These are phyloP conservation scores for Cyanidioschyzon merolae DNA, from an alignment of 23 red algal species.

Conservation along the genomic window DNA sequence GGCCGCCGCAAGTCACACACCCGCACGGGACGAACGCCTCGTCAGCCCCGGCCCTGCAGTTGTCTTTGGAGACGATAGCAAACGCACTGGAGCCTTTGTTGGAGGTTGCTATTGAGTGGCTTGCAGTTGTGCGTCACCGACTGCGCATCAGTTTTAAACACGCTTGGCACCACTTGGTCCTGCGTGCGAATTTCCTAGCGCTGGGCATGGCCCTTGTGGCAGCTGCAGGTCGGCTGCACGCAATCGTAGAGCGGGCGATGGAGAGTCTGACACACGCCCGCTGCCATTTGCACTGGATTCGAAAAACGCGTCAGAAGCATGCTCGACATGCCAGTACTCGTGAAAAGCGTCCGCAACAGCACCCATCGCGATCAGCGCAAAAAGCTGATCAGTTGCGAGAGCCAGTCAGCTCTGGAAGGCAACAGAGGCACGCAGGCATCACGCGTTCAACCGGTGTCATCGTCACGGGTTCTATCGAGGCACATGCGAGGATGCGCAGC, in stretches of 20 bases:
- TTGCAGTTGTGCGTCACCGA: neutral
- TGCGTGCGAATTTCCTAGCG: neutral
- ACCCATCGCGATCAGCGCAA: neutral
- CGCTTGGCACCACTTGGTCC: neutral
- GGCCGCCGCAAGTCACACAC: neutral
- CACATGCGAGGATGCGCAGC: too few relatives aligned
- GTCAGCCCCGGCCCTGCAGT: neutral
- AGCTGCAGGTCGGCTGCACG: neutral
- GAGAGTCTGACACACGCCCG: neutral
- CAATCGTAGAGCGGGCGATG: neutral
- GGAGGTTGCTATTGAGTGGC: neutral
- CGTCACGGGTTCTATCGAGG: neutral
- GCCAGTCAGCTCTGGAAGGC: neutral
- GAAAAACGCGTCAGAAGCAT: neutral
- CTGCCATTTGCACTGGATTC: neutral
- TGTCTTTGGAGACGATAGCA: neutral
- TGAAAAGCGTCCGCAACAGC: neutral
- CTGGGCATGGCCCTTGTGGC: constrained; percentile 16
- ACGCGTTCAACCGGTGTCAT: neutral
- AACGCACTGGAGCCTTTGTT: neutral
- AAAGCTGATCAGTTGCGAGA: neutral
- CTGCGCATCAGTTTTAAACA: neutral
- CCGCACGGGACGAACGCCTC: neutral
- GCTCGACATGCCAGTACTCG: neutral
- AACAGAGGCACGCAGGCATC: neutral